These are phyloP conservation scores for Leccinum fuscescens DNA, from an alignment of 1,284 basidiomycete genomes.

Conservation along the genomic window DNA sequence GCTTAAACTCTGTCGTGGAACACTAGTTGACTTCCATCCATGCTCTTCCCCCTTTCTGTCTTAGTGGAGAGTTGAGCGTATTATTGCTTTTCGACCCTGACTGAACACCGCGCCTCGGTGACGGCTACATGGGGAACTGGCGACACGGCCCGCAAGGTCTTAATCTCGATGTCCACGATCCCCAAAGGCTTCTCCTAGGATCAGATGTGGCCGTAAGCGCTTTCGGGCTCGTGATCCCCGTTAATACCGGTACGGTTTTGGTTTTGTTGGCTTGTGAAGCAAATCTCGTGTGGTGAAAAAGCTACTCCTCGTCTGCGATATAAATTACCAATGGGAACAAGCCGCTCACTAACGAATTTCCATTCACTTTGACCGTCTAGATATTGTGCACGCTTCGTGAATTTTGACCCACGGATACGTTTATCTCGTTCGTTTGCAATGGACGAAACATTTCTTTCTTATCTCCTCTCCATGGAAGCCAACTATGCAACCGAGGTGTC, in stretches of 20 bases:
- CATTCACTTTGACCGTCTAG: constrained; percentile 1
- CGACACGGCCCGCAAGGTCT: constrained; percentile 1
- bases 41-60: background rate
- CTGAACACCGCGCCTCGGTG: background rate
- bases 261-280: background rate
- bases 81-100: background rate
- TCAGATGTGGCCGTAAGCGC: constrained; percentile 2
- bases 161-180: constrained; percentile 4
- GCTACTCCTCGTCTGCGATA: background rate
- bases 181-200: constrained; percentile 1
- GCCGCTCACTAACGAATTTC: background rate
- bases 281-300: background rate
- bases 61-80: background rate
- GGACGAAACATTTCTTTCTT: background rate
- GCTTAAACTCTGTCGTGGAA: background rate
- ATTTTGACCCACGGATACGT: background rate
- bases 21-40: background rate
- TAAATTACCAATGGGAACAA: background rate
- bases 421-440: background rate
- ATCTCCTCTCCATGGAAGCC: background rate
- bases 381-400: background rate
- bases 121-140: background rate
- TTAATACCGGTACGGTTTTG: background rate
- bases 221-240: background rate
- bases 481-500: background rate